Base-by-base conservation (phyloP, 2,329 filamentous ascomycete genomes). In the Diaporthe nobilis region DNA sequence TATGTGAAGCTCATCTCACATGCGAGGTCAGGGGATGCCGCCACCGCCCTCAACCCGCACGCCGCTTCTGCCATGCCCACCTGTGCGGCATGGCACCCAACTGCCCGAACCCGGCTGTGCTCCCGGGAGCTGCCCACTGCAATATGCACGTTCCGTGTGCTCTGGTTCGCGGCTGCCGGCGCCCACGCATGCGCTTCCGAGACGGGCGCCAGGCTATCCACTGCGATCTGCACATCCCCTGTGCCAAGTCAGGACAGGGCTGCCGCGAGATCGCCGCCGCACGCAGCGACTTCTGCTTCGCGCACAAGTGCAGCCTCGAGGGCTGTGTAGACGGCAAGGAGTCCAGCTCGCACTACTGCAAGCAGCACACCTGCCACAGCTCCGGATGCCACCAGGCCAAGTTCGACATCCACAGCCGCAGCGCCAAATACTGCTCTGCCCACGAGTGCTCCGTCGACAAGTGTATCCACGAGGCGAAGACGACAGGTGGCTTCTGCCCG, bases 261-360 rank as follows among this genome's bases (percentile, higher is more conserved):
- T 77, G 75, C 53, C 61, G 47, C 39, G 44, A 68, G n/a, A 47
- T 72, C n/a, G 72, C 72, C 44, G 49, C 55, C 1, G 28, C 60
- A 17, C 47, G 72, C 6, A 68, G 28, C 3, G 13, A 34, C 28
- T 63, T 75, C 31, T 77, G 73, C 53, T 28, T 42, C 39, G 51
- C 71, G 1, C 75, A 77, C 60, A 77, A 77, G 67, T 77, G 75
- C 75, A 70, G 47, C 25, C 60, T 75, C 34, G 67, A 75, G 12
- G 53, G 73, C 15, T 77, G 75, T n/a, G 2, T 51, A 2, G 34
- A 44, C 7, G 75, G 55, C 15, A 75, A 72, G 44, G 60, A 61
- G 17, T 37, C 34, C 6, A 22, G 25, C 37, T 77, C 75, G 22
- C 37, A 75, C 28, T 77, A 72, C 28, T 77, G 75, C 75, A 71